Evolutionary conservation across 2,329 filamentous ascomycete genomes (phyloP).

Genomic region (Emmonsiellopsis sp.): DNA sequence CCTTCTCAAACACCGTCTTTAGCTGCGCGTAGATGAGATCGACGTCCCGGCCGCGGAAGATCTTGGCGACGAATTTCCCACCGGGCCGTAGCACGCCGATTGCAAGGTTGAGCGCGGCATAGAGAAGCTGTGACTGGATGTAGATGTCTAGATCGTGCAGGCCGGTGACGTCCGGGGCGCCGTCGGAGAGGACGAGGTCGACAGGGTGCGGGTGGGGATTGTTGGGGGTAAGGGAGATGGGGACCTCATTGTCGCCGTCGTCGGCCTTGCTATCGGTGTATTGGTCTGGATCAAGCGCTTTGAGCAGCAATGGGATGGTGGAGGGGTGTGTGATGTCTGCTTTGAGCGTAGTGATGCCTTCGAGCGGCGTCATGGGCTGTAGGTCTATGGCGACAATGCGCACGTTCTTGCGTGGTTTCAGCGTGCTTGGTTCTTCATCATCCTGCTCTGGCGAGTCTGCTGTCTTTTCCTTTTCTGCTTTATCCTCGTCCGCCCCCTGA

Average conservation of each 20-base stretch:
- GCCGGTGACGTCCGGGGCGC: slow-evolving; percentile 91
- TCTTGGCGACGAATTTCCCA: slow-evolving; percentile 96
- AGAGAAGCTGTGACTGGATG: slow-evolving; percentile 90
- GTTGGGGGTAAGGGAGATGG: slow-evolving; percentile 28
- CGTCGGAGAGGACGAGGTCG: slow-evolving; percentile 89
- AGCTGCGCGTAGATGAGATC: slow-evolving; percentile 91
- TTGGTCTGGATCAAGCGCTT: slow-evolving; percentile 68
- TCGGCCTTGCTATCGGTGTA: slow-evolving; percentile 39
- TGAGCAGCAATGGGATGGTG: slow-evolving; percentile 80
- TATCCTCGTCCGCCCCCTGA: slow-evolving; percentile 14
- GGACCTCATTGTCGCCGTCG: slow-evolving; percentile 18
- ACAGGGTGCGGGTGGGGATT: slow-evolving; percentile 63
- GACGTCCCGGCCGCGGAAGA: slow-evolving; percentile 91
- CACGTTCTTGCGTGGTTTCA: slow-evolving; percentile 57
- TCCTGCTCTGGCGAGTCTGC: slow-evolving; percentile 13
- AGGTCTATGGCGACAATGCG: slow-evolving; percentile 95
- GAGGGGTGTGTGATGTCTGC: slow-evolving; percentile 97
- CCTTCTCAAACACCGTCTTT: slow-evolving; percentile 78
- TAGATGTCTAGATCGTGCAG: slow-evolving; percentile 97
- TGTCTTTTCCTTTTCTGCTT: slow-evolving; percentile 4
- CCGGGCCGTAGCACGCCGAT: slow-evolving; percentile 87
- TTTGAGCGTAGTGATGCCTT: slow-evolving; percentile 83
- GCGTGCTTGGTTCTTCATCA: slow-evolving; percentile 18
- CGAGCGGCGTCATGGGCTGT: slow-evolving; percentile 88
- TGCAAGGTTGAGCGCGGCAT: slow-evolving; percentile 85